Evolutionary conservation across 208 protist genomes (phyloP), one percentile per base, ranked within the genome.

Genomic region (Endotrypanum monterogeii): DNA sequence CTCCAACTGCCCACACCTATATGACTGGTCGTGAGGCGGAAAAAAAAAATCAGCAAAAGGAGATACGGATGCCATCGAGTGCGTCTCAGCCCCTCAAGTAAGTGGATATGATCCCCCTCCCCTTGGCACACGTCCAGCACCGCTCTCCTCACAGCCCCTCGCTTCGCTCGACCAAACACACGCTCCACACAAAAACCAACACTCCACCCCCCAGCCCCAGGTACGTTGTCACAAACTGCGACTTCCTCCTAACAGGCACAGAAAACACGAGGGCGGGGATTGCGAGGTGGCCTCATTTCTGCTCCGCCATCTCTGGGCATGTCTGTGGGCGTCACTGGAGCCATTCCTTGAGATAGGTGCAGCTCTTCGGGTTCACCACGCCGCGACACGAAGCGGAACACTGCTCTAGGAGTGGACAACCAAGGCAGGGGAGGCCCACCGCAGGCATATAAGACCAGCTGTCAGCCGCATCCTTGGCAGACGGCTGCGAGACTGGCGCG

Each of bases 361-460:
- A 94, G 54, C 82, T 69, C 82, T 73, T 90, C 73, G 81, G 83
- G 62, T 92, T 94, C 12, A 94, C 52, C 2, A 93, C 70, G 28
- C 89, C 84, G 0, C 46, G 80, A 0, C 82, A 77, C 7, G 63
- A 80, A 23, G 67, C 61, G 0, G 73, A 82, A 83, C 92, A 96
- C 44, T 82, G 74, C 32, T 76, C 68, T 37, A 96, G 82, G 72
- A 89, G 88, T 18, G 90, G 83, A 61, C 92, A 96, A 4, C 92
- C 89, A 41, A 96, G 56, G 56, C 92, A 96, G 11, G 90, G 89
- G 55, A 92, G 83, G 9, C 88, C 91, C 20, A 93, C 77, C 23
- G 89, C 91, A 6, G 91, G 84, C 86, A 93, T 89, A 73, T 89
- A 92, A 44, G 79, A 62, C 88, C 89, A 92, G 51, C 78, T 78